phyloP scores from a whole-genome alignment of 192 early-diverging fungal genomes.

The Jimgerdemannia flammicorona region DNA sequence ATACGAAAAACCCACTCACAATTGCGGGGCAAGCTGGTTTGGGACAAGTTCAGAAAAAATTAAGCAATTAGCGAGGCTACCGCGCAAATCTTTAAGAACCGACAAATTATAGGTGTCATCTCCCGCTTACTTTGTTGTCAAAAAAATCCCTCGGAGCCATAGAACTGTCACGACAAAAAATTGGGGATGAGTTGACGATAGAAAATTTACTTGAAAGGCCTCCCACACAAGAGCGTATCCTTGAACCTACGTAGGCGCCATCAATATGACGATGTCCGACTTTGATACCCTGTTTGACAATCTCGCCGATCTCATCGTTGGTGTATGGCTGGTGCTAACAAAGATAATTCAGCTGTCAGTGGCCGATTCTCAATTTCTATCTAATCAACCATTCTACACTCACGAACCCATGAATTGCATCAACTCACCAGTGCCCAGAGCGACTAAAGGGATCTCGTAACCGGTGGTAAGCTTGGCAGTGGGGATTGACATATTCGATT shows the following conservation, averaged over 20 bases:
- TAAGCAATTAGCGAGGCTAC: background rate
- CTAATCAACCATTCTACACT: too few relatives aligned
- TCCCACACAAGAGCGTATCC: too few relatives aligned
- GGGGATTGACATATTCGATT: background rate
- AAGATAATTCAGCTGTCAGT: too few relatives aligned
- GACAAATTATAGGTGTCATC: background rate
- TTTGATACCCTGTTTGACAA: background rate
- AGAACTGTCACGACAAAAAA: too few relatives aligned
- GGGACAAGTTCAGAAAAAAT: background rate
- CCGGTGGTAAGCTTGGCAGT: background rate
- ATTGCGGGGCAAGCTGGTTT: background rate
- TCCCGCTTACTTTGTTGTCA: slow-evolving; percentile 48
- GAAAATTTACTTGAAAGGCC: too few relatives aligned
- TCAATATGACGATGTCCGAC: too few relatives aligned
- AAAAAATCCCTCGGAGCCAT: slow-evolving; percentile 69
- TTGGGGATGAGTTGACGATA: too few relatives aligned
- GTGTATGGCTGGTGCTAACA: background rate
- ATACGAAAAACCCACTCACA: background rate
- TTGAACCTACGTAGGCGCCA: too few relatives aligned
- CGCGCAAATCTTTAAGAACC: background rate
- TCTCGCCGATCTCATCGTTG: background rate
- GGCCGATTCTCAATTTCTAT: too few relatives aligned
- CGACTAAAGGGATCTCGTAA: background rate
- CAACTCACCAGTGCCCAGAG: background rate
- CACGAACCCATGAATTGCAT: background rate